phyloP scores from a whole-genome alignment of 148 eudicot species.

The Camellia lanceoleosa region DNA sequence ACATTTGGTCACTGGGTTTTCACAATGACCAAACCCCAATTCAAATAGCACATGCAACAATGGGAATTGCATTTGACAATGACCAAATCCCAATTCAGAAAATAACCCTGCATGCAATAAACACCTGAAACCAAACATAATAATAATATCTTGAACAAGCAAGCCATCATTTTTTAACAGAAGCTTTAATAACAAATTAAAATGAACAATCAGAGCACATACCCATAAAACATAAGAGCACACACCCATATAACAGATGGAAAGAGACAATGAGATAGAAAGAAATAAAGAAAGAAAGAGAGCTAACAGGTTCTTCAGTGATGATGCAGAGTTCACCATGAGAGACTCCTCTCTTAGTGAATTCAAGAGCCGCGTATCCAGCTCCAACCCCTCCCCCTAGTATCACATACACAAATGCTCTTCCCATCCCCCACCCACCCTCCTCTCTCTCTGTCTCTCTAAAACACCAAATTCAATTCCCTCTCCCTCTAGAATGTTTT shows the following conservation, averaged over 20 bases:
- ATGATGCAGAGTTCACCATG: slow-evolving; percentile 95
- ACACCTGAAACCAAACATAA: not conserved
- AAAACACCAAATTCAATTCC: not conserved
- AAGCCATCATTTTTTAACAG: not conserved
- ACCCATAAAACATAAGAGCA: slow-evolving; percentile 2
- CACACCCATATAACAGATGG: not conserved
- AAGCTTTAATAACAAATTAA: not conserved
- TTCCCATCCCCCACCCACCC: slow-evolving; percentile 48
- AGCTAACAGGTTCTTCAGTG: slow-evolving; percentile 74
- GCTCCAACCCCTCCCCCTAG: slow-evolving; percentile 97
- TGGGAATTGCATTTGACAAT: slow-evolving; percentile 3
- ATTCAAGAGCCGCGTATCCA: slow-evolving; percentile 95
- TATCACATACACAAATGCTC: slow-evolving; percentile 90
- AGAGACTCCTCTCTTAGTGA: slow-evolving; percentile 61
- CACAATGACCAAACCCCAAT: not conserved
- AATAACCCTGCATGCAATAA: not conserved
- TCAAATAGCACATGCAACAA: not conserved
- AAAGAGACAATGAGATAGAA: not conserved
- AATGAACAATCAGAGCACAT: not conserved
- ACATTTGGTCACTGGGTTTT: not conserved
- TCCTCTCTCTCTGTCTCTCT: slow-evolving; percentile 9
- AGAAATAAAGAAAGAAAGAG: not conserved
- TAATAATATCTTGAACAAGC: not conserved
- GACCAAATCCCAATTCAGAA: not conserved
- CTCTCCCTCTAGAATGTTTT: not conserved